phyloP scores from a whole-genome alignment of 371 early-diverging fungal species.

The Lichtheimia ornata region DNA sequence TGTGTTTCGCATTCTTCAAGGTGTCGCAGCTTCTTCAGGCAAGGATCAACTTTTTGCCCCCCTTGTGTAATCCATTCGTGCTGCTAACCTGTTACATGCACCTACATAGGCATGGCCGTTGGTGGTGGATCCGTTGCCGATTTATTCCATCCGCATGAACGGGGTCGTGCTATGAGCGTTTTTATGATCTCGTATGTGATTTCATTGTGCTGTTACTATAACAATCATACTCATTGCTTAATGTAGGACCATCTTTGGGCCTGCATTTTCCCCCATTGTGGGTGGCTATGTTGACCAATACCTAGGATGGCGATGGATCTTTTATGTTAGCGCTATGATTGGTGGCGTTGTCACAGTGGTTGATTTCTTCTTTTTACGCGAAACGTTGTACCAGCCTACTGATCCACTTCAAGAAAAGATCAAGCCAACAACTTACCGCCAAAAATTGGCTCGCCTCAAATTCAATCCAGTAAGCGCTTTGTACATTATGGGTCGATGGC shows the following conservation, averaged over 20 bases:
- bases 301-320: slow-evolving; percentile 61
- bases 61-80: no score
- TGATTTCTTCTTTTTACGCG: slow-evolving; percentile 49
- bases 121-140: slow-evolving; percentile 47
- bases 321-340: slow-evolving; percentile 52
- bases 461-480: slow-evolving; percentile 40
- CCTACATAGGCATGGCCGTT: slow-evolving; percentile 22
- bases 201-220: neutral
- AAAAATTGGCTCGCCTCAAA: slow-evolving; percentile 17
- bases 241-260: slow-evolving; percentile 51
- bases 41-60: neutral
- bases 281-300: slow-evolving; percentile 58
- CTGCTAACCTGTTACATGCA: no score
- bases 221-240: neutral
- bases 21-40: slow-evolving; percentile 36
- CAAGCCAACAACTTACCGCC: neutral
- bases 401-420: neutral
- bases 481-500: neutral
- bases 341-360: slow-evolving; percentile 46
- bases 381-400: slow-evolving; percentile 40
- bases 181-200: slow-evolving; percentile 35
- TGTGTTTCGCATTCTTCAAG: slow-evolving; percentile 41
- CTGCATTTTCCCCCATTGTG: slow-evolving; percentile 54
- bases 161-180: slow-evolving; percentile 42
- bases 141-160: slow-evolving; percentile 36